Evolutionary conservation across 2,329 filamentous ascomycete species (phyloP).

Genomic region (Kalaharituber pfeilii): DNA sequence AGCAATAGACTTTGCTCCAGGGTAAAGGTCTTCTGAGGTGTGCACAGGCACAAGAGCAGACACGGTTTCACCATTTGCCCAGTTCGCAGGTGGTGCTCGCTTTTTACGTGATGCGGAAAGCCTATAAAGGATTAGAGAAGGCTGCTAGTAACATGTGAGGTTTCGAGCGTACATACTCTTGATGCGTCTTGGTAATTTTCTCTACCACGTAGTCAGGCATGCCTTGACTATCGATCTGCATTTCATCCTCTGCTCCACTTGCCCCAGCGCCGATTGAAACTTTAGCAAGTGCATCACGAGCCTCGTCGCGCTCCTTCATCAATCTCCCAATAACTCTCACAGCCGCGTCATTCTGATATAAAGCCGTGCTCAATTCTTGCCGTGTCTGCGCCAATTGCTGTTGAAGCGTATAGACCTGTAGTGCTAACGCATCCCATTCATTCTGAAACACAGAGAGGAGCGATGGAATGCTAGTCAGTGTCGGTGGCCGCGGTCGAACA

Average conservation of each 20-base stretch:
- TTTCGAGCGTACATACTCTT: conserved; percentile 41
- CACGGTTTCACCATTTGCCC: conserved; percentile 62
- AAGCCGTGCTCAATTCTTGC: conserved; percentile 79
- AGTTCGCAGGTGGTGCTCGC: conserved; percentile 66
- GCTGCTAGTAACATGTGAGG: not conserved
- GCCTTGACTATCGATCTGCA: conserved; percentile 74
- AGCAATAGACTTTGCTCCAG: conserved; percentile 40
- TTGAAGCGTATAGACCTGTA: conserved; percentile 81
- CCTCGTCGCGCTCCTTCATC: conserved; percentile 82
- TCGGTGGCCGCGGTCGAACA: conserved; percentile 77
- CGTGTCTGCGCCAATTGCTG: conserved; percentile 78
- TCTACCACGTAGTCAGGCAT: conserved; percentile 54
- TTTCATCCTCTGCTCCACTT: conserved; percentile 53
- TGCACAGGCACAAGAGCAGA: conserved; percentile 38
- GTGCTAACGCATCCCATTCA: conserved; percentile 87
- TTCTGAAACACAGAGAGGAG: conserved; percentile 90
- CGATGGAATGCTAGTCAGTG: conserved; percentile 87
- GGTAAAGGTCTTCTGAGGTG: conserved; percentile 41
- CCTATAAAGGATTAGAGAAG: conserved; percentile 30
- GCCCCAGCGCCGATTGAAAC: conserved; percentile 51
- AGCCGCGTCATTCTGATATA: conserved; percentile 97
- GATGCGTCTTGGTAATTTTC: conserved; percentile 64
- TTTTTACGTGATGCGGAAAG: conserved; percentile 80
- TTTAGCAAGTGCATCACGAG: conserved; percentile 70
- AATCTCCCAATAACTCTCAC: conserved; percentile 82